These are phyloP conservation scores for Botryotinia convoluta DNA, from an alignment of 2,329 filamentous ascomycete genomes.

Conservation along the genomic window DNA sequence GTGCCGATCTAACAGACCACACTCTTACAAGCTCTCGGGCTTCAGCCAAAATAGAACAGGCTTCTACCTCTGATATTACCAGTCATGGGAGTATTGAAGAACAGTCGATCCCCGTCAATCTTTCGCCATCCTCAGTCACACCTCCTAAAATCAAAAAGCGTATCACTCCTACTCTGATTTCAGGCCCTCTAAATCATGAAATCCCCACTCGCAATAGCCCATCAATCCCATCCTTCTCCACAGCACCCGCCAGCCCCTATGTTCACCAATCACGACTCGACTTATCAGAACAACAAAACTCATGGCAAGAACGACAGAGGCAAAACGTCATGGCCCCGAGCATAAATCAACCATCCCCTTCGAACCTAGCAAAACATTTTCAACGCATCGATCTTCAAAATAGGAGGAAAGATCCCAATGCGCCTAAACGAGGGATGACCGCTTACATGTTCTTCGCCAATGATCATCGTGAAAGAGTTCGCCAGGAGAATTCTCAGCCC, in stretches of 20 bases:
- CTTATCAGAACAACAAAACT: not conserved
- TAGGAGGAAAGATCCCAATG: not conserved
- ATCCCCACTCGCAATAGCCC: not conserved
- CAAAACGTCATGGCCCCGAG: not conserved
- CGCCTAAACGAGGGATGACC: not conserved
- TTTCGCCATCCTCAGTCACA: not conserved
- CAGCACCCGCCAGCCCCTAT: not conserved
- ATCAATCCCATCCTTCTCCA: not conserved
- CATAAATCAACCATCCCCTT: not conserved
- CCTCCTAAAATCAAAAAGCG: not conserved
- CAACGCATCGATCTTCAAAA: not conserved
- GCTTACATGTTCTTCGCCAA: not conserved
- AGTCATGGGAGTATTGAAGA: not conserved
- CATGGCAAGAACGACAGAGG: not conserved
- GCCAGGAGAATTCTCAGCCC: not conserved
- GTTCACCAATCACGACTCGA: not conserved
- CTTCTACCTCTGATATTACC: not conserved
- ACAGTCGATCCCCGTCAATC: not conserved
- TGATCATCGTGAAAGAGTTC: not conserved
- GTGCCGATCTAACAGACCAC: not conserved
- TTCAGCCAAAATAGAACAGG: not conserved
- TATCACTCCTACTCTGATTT: not conserved
- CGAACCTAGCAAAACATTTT: not conserved
- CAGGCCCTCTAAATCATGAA: not conserved
- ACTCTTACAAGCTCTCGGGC: not conserved